Conservation (phyloP, 1,284 basidiomycete genomes). For the Macrocystidia cucumis region DNA sequence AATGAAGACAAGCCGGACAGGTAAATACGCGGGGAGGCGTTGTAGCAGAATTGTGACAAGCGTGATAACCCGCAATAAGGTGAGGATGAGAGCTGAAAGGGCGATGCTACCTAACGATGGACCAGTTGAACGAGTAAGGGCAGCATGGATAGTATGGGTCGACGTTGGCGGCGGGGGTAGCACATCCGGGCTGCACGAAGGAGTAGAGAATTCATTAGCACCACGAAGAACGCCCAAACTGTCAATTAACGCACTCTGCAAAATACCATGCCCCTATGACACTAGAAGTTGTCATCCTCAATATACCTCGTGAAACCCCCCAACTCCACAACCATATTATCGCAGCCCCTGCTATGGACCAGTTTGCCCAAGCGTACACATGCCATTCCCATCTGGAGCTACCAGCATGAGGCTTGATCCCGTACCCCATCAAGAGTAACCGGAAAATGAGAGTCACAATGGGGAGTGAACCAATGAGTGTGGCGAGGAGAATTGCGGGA, state of each 20-base stretch:
- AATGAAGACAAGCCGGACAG: constrained; percentile 27
- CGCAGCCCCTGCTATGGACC: constrained; percentile 67
- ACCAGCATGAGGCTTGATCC: constrained; percentile 19
- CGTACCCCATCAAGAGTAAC: constrained; percentile 69
- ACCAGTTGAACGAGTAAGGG: constrained; percentile 72
- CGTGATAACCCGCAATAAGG: constrained; percentile 51
- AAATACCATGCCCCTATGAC: constrained; percentile 94
- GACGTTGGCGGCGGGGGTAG: constrained; percentile 44
- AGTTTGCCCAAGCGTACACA: constrained; percentile 73
- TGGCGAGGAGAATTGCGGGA: constrained; percentile 67
- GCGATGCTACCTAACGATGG: constrained; percentile 77
- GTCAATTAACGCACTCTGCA: constrained; percentile 47
- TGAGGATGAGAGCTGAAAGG: constrained; percentile 71
- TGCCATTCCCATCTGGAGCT: constrained; percentile 54
- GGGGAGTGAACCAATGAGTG: constrained; percentile 73
- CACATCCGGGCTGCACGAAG: constrained; percentile 34
- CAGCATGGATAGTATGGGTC: constrained; percentile 71
- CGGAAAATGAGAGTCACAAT: constrained; percentile 83
- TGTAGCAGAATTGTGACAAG: constrained; percentile 43
- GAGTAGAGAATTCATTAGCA: constrained; percentile 2
- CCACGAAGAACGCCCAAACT: constrained; percentile 3
- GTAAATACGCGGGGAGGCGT: constrained; percentile 49
- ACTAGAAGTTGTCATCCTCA: constrained; percentile 73
- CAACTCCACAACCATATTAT: constrained; percentile 87
- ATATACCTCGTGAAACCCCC: constrained; percentile 78